Conservation (phyloP, 164 flowering plant genomes). For the Aristolochia californica region DNA sequence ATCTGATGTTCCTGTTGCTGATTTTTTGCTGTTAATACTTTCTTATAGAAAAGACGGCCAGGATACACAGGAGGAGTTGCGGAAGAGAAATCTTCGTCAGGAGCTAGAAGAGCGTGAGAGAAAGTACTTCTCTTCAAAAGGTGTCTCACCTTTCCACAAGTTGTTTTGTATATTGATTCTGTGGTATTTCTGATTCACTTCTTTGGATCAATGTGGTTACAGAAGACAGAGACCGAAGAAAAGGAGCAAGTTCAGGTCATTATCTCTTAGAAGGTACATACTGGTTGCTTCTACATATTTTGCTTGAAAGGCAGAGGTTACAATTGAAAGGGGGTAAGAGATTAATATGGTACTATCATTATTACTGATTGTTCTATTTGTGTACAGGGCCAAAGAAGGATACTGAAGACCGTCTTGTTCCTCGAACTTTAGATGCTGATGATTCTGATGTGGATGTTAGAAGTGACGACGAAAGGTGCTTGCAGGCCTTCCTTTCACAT, state of each 20-base stretch:
- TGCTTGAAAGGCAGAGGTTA: too few relatives aligned
- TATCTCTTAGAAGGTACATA: constrained; percentile 70
- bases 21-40: background rate
- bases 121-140: constrained; percentile 84
- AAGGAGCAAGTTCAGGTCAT: constrained; percentile 37
- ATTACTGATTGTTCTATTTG: background rate
- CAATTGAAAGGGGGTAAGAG: too few relatives aligned
- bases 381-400: constrained; percentile 75
- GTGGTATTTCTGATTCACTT: background rate
- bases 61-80: constrained; percentile 83
- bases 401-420: constrained; percentile 66
- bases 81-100: constrained; percentile 74
- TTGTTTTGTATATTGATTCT: too few relatives aligned
- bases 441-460: constrained; percentile 84
- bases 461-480: constrained; percentile 72
- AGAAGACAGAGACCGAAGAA: constrained; percentile 93
- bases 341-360: background rate
- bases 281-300: background rate
- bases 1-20: background rate
- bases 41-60: constrained; percentile 79
- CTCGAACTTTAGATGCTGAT: constrained; percentile 85
- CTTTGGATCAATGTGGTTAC: constrained; percentile 15
- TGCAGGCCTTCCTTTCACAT: background rate
- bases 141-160: constrained; percentile 18
- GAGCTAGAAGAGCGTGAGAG: constrained; percentile 88